Base-by-base conservation (phyloP, 23 red algal species). In the Pyropia yezoensis region DNA sequence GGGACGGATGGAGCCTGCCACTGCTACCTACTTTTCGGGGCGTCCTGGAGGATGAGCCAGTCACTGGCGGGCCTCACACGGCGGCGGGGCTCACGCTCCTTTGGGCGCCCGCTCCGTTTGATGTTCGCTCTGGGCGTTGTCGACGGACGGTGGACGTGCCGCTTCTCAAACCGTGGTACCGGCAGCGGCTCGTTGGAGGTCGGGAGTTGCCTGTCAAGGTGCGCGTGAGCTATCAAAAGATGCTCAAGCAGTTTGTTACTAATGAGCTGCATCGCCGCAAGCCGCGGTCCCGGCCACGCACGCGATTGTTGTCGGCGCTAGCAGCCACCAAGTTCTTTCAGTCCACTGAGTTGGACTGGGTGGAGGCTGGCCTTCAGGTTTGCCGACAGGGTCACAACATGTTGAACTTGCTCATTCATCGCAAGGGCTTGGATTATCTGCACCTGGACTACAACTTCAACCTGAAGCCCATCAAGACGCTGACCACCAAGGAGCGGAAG, bases 401-500 rank as follows among this genome's bases (percentile, higher is more conserved):
- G 94, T 34, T 98, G 11, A 88, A 87, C 65, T 64, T 98, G 62
- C 80, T 98, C 11, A 86, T 98, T 18, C 63, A 72, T 21, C 71
- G 94, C 26, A 98, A 98, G 33, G 76, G 77, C 11, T 75, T 98
- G 1, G 63, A 70, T 23, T 98, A 87, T 58, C 59, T 98, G 63
- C 81, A 90, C 73, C 68, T 98, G 57, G 94, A 98, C 50, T 91
- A 88, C 54, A 98, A 98, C 67, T 98, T 98, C 45, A 89, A 98
- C 32, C 59, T 98, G 17, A 88, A 90, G 68, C 94, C 94, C 12
- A 79, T 98, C 71, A 83, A 85, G 64, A 98, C 94, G 1, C 74
- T 98, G 18, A 98, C 85, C 1, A 98, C 94, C 34, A 98, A 98
- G 50, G 94, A 98, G 71, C 59, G 94, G 28, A 98, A 98, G 56